Conservation (phyloP, 176 grass and related monocot genomes). For the Oryza glumipatula region DNA sequence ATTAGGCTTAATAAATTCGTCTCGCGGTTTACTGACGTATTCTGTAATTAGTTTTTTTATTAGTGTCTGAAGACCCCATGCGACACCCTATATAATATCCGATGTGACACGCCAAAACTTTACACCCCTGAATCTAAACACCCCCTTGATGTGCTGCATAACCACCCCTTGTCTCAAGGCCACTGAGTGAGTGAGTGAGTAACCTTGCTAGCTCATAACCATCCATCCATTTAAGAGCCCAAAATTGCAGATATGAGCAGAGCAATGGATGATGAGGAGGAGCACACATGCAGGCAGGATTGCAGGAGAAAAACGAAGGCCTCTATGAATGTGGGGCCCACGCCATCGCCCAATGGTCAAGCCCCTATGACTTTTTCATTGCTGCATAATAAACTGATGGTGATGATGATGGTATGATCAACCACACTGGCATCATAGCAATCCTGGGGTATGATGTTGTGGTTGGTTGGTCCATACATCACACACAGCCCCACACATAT, state of each 20-base stretch:
- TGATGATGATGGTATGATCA: neutral
- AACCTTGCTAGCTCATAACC: constrained; percentile 1
- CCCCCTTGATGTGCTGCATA: neutral
- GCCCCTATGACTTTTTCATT: neutral
- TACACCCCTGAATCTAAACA: too few relatives aligned
- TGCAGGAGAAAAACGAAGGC: neutral
- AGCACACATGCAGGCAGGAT: neutral
- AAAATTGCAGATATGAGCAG: constrained; percentile 35
- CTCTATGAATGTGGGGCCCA: neutral
- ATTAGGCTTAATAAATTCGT: too few relatives aligned
- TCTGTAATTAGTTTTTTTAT: too few relatives aligned
- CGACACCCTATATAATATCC: too few relatives aligned
- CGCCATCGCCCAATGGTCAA: neutral
- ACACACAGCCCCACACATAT: neutral
- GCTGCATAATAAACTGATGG: neutral
- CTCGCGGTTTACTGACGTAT: too few relatives aligned
- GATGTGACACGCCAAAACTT: too few relatives aligned
- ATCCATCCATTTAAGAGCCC: constrained; percentile 37
- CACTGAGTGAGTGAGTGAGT: neutral
- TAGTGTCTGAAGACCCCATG: too few relatives aligned
- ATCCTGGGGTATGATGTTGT: neutral
- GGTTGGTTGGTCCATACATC: neutral
- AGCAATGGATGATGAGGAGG: neutral
- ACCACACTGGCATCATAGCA: neutral
- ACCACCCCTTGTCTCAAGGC: constrained; percentile 32